These are phyloP conservation scores for Ormosia semicastrata DNA, from an alignment of 306 rosid genomes.

Conservation along the genomic window DNA sequence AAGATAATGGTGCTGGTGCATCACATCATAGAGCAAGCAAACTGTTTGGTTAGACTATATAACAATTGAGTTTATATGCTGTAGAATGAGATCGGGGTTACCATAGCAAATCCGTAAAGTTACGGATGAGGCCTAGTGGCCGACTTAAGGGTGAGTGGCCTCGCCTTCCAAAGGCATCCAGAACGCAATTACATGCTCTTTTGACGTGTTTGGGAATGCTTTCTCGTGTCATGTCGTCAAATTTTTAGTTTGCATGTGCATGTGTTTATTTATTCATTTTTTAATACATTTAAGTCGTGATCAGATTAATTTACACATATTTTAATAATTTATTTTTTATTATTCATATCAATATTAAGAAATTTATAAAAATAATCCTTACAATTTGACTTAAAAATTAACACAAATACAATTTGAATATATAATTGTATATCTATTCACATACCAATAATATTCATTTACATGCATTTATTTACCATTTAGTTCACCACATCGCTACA, in stretches of 20 bases:
- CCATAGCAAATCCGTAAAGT: not conserved
- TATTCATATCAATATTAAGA: no score
- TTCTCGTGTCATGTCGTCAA: not conserved
- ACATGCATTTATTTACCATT: no score
- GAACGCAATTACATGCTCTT: not conserved
- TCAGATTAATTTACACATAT: no score
- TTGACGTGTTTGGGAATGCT: conserved; percentile 12
- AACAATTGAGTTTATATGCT: not conserved
- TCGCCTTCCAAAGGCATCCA: not conserved
- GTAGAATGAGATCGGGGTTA: not conserved
- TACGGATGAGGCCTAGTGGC: not conserved
- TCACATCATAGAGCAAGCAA: not conserved
- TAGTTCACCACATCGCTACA: no score
- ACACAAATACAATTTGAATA: no score
- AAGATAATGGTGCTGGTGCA: no score
- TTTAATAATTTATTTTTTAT: no score
- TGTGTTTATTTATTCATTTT: not conserved
- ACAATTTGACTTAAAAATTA: no score
- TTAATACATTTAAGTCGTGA: no score
- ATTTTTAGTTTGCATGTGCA: conserved; percentile 5
- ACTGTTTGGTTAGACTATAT: not conserved
- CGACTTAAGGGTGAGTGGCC: not conserved
- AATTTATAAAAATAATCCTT: no score
- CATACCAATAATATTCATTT: no score
- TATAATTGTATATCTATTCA: no score